These are phyloP conservation scores for Termitomyces sp. DNA, from an alignment of 768 basidiomycete genomes.

Conservation along the genomic window DNA sequence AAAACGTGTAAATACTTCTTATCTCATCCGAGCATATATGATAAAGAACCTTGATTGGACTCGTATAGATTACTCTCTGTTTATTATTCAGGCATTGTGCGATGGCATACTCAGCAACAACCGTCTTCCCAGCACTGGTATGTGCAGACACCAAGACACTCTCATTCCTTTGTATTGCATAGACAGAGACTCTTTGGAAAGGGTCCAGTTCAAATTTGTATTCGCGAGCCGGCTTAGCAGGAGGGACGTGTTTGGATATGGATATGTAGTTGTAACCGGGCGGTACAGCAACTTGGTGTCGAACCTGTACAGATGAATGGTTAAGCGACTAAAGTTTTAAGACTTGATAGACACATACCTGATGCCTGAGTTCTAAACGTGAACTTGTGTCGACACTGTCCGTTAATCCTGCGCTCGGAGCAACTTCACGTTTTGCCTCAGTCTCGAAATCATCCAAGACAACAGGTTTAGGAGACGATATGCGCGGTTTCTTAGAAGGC, in stretches of 20 bases:
- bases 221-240: slow-evolving; percentile 82
- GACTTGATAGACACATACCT: slow-evolving; percentile 37
- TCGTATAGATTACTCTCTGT: slow-evolving; percentile 97
- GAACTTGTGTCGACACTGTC: slow-evolving; percentile 64
- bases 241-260: slow-evolving; percentile 87
- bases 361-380: slow-evolving; percentile 74
- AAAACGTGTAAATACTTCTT: slow-evolving; percentile 14
- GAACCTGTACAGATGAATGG: slow-evolving; percentile 48
- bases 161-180: slow-evolving; percentile 95
- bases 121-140: slow-evolving; percentile 98
- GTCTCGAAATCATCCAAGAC: slow-evolving; percentile 94
- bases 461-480: slow-evolving; percentile 64
- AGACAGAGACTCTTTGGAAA: slow-evolving; percentile 91
- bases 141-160: slow-evolving; percentile 97
- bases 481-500: slow-evolving; percentile 53
- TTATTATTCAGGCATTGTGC: slow-evolving; percentile 92
- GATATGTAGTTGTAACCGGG: slow-evolving; percentile 87
- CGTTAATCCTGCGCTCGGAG: slow-evolving; percentile 81
- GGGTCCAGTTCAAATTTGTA: slow-evolving; percentile 98
- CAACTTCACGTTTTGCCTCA: slow-evolving; percentile 88
- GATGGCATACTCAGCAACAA: slow-evolving; percentile 99
- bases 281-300: slow-evolving; percentile 95
- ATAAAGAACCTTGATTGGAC: slow-evolving; percentile 91
- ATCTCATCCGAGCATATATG: slow-evolving; percentile 8
- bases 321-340: not conserved